Base-by-base conservation (phyloP, 441 rosid species). In the Jatropha podagrica region DNA sequence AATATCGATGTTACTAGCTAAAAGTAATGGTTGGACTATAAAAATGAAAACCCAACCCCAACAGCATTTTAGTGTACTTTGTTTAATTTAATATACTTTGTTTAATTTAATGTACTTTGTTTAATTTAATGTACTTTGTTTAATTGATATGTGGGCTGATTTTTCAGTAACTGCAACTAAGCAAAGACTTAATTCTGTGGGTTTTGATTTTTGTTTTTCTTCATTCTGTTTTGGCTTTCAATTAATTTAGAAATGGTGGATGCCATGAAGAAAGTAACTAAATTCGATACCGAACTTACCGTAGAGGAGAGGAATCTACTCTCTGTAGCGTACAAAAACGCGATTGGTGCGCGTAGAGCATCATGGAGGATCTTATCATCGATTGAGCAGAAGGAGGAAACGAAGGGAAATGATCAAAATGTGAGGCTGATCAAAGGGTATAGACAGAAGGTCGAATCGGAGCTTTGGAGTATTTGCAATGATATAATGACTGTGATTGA, bases 231-330 rank as follows among this genome's bases (percentile, higher is more conserved):
- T 58, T 26, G 4, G 27, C 49, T 65, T 18, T 73, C 8, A 26
- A 40, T 66, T 62, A 26, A 68, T 23, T 32, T 79, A 91, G 96
- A 91, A 69, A 91, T 91, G 96, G 92, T 87, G 59, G 89, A 87
- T 67, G 85, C 92, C 15, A 88, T 91, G 96, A 91, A 89, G 84
- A 88, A 87, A 56, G 87, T 91, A 12, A 91, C 92, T 67, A 78
- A 84, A 74, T 92, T 89, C 1, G 89, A 89, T 74, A 91, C 88
- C 37, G 96, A 91, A 78, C 85, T 89, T 56, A 89, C 92, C 0
- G 90, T 91, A 12, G 94, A 75, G 73, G 90, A 84, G 81, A 79
- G 86, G 26, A 83, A 83, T 73, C 58, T 86, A 81, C 76, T 85
- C 12, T 86, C 84, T 26, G 84, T 81, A 27, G 84, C 85, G 23